Conservation (phyloP, 208 protist genomes). For the Trypanosoma platydactyli region DNA sequence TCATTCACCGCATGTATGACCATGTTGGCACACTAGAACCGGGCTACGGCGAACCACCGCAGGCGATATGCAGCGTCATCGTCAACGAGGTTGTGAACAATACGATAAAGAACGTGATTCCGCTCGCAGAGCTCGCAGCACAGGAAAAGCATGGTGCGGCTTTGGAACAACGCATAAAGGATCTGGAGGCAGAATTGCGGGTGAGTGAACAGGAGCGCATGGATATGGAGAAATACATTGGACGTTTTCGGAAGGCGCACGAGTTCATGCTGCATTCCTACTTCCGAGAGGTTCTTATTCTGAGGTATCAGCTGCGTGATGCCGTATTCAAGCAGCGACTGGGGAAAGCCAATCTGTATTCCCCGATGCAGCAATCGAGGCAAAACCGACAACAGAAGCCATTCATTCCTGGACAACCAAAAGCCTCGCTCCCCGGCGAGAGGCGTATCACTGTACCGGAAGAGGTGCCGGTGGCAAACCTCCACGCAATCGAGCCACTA, state of each 20-base stretch:
- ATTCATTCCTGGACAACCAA: neutral
- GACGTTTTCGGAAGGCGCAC: slow-evolving; percentile 53
- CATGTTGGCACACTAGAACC: slow-evolving; percentile 36
- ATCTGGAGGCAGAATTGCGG: slow-evolving; percentile 27
- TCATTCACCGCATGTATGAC: slow-evolving; percentile 56
- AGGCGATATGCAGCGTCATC: slow-evolving; percentile 59
- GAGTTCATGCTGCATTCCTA: slow-evolving; percentile 84
- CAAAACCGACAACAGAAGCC: neutral
- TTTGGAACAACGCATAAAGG: slow-evolving; percentile 42
- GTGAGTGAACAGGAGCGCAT: slow-evolving; percentile 23
- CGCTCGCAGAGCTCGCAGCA: slow-evolving; percentile 36
- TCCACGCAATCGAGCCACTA: too few species aligned
- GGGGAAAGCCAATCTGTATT: neutral
- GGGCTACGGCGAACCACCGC: slow-evolving; percentile 43
- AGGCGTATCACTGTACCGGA: too few species aligned
- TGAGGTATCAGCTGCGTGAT: slow-evolving; percentile 49
- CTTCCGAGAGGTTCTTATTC: slow-evolving; percentile 76
- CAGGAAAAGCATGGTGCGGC: slow-evolving; percentile 32
- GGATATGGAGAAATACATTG: slow-evolving; percentile 32
- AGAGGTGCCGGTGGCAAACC: too few species aligned
- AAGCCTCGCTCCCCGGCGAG: neutral
- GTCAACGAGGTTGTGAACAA: slow-evolving; percentile 45
- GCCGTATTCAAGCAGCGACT: neutral
- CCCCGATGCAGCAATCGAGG: too few species aligned
- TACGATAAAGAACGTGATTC: slow-evolving; percentile 50